Base-by-base conservation (phyloP, 495 filamentous ascomycete genomes). In the Penicillium turbatum region DNA sequence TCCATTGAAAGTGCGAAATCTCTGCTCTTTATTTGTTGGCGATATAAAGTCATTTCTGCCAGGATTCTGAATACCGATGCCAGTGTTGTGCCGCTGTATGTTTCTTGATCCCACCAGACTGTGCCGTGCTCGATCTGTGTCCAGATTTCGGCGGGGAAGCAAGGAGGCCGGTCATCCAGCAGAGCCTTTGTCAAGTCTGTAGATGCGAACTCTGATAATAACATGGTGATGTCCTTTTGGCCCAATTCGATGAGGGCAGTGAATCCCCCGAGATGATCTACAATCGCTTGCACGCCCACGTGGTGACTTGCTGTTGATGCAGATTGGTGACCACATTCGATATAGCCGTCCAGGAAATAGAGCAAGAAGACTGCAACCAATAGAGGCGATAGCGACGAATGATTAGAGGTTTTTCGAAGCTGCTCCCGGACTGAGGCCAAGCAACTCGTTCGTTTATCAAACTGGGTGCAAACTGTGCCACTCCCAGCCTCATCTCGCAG, bases 291-390 rank as follows among this genome's bases (percentile, higher is more conserved):
- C 30, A 68, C 68, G 30, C 70, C 70, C 9, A 61, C 60, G n/a
- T 70, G 57, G 48, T 73, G 70, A 19, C 67, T 63, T 19, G 60
- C 56, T 2, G 65, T 66, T 1, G 70, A 68, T 5, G 68, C 66
- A 35, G 54, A 67, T 45, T 70, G 67, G 17, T 65, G 59, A 10
- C 52, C 50, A 15, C 68, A 69, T 42, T 70, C 68, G 39, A 73
- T 65, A 24, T 67, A 66, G 13, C 70, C 68, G 40, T 73, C 70
- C 6, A 71, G 45, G 19, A 73, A 70, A 52, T 69, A 73, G 2
- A 73, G 61, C 0, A 73, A 58, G 19, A 73, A 60, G 36, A 72
- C 70, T 21, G 69, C 63, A 36, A 70, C 66, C 15, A 73, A 60
- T 5, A 73, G 49, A n/a, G 57, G 53, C 0, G 57, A 55, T 27